Base-by-base conservation (phyloP, 75 land plant species). In the Larix kaempferi region DNA sequence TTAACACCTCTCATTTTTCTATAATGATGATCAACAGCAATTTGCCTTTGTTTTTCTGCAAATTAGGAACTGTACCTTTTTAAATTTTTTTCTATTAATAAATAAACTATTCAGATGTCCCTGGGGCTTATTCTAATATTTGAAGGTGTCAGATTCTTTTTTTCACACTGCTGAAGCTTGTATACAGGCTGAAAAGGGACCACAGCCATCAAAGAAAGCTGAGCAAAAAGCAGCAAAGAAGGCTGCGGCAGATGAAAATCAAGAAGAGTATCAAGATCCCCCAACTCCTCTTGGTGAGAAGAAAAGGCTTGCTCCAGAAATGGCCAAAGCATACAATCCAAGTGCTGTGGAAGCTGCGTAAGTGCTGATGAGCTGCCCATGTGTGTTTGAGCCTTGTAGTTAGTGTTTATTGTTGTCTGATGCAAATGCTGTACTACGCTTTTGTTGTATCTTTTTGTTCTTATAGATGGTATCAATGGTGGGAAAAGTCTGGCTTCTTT, bases 311-410 rank as follows among this genome's bases (percentile, higher is more conserved):
- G 88, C 96, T 56, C 79, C 77, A 71, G 91, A 88, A 54, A 91
- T 96, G 91, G 94, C 99, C 0, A 90, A 90, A 59, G 82, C 86
- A n/a, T 96, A 92, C 61, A 89, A 75, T 80, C 99, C 99, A 41
- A 83, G 78, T 86, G 87, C 85, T 25, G 99, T 96, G 41, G 99
- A 96, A 81, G 86, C 88, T 62, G 71, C 89, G 99, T 96, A 82
- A 82, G 88, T 86, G 73, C 12, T 13, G 26, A 15, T 12, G 0
- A 2, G 37, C 10, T 49, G 54, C 11, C 54, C 13, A 49, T 49
- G 11, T 6, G 33, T 74, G 76, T 55, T 21, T 27, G 16, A 77
- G 26, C 44, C 8, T 17, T 23, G 39, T 17, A 6, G 25, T 5
- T 59, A 25, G 6, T 66, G 23, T 76, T 16, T 56, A 71, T 27